These are phyloP conservation scores for Oenanthe sinensis DNA, from an alignment of 129 eudicot genomes.

Conservation along the genomic window DNA sequence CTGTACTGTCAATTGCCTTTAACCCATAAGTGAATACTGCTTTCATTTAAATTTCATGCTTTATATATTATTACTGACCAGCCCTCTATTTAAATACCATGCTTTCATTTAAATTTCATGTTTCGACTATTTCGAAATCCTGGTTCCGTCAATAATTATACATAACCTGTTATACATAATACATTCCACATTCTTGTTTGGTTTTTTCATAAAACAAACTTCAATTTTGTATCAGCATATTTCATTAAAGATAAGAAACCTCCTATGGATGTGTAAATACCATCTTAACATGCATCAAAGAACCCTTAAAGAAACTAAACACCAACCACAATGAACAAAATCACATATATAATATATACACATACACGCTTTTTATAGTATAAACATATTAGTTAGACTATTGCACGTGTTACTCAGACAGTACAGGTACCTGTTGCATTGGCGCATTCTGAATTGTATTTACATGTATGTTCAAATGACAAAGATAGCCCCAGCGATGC, in stretches of 20 bases:
- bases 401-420: not conserved
- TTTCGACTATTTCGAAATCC: too few relatives aligned
- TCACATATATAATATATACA: not conserved
- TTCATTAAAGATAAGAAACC: not conserved
- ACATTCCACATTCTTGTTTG: not conserved
- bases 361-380: not conserved
- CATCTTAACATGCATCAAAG: not conserved
- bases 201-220: not conserved
- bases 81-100: too few relatives aligned
- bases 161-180: too few relatives aligned
- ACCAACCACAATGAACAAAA: not conserved
- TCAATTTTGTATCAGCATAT: too few relatives aligned
- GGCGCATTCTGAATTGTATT: not conserved
- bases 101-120: too few relatives aligned
- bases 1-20: not conserved
- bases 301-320: not conserved
- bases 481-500: not conserved
- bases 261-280: not conserved
- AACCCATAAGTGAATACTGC: not conserved
- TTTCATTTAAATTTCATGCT: not conserved
- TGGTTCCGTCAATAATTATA: too few relatives aligned
- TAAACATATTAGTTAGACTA: not conserved
- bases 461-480: not conserved
- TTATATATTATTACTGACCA: not conserved
- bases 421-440: not conserved